Conservation (phyloP, 2,329 filamentous ascomycete species). For the Colletotrichum siamense region DNA sequence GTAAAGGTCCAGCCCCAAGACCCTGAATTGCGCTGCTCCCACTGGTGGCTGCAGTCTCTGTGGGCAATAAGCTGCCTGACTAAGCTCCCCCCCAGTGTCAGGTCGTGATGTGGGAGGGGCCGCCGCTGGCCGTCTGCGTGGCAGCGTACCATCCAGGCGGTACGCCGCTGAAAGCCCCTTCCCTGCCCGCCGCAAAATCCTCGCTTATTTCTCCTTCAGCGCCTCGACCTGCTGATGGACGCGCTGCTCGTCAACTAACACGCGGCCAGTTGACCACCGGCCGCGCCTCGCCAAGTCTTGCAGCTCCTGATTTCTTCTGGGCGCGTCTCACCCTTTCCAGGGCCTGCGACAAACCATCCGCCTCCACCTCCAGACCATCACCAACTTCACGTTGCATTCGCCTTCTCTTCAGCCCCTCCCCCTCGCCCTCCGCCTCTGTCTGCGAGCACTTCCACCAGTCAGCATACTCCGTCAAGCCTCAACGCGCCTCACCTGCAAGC, state of each 20-base stretch:
- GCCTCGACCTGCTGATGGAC: not conserved
- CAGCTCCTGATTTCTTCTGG: conserved; percentile 13
- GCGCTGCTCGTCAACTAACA: not conserved
- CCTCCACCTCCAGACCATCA: not conserved
- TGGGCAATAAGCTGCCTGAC: not conserved
- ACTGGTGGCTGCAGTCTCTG: not conserved
- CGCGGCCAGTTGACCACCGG: not conserved
- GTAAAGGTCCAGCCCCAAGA: not conserved
- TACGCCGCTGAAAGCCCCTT: not conserved
- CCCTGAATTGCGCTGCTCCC: not conserved
- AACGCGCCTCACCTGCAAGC: not conserved
- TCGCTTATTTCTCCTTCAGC: not conserved
- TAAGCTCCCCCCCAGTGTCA: not conserved
- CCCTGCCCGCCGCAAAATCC: not conserved
- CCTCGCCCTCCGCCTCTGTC: not conserved
- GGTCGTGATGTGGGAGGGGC: not conserved
- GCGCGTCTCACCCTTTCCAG: conserved; percentile 11
- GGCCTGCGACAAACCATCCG: conserved; percentile 11
- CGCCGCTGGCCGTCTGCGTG: not conserved
- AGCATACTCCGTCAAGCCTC: not conserved
- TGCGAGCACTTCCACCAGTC: not conserved
- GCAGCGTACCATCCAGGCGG: conserved; percentile 9
- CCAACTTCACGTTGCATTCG: not conserved
- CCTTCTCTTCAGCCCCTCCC: not conserved
- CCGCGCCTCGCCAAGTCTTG: conserved; percentile 15